Percentiles rank a stretch among this genome's conserved stretches.
Evolutionary conservation across 169 alveolate species (phyloP).

Genomic region (Cryptosporidium ryanae): DNA sequence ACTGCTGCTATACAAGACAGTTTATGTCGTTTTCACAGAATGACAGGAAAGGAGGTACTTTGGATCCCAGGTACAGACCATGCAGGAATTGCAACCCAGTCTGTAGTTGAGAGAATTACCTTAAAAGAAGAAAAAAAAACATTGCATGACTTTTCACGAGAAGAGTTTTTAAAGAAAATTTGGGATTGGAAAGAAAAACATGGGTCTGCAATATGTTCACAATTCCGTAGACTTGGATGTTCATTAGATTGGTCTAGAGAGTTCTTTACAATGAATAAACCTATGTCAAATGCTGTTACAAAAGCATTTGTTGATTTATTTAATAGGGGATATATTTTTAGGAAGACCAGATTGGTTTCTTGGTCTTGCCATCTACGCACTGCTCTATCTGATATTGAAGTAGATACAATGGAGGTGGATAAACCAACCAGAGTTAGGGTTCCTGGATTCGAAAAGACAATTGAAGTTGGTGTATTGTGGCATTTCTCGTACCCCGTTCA

Average conservation of each 20-base stretch:
- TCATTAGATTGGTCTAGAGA: slow-evolving; percentile 98
- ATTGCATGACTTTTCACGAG: slow-evolving; percentile 97
- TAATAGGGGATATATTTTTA: slow-evolving; percentile 94
- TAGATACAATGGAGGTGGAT: slow-evolving; percentile 93
- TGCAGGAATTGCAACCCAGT: slow-evolving; percentile 99
- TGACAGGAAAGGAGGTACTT: slow-evolving; percentile 94
- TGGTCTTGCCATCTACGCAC: slow-evolving; percentile 98
- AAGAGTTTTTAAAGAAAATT: slow-evolving; percentile 92
- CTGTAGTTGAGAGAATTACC: slow-evolving; percentile 96
- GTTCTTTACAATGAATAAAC: slow-evolving; percentile 96
- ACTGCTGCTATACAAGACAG: slow-evolving; percentile 98
- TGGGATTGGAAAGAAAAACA: slow-evolving; percentile 99
- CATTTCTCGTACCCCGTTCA: slow-evolving; percentile 93
- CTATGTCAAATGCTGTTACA: slow-evolving; percentile 92
- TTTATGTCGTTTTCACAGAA: slow-evolving; percentile 93
- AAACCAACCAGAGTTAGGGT: slow-evolving; percentile 87
- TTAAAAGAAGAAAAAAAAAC: slow-evolving; percentile 92
- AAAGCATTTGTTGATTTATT: slow-evolving; percentile 95
- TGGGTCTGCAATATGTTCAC: slow-evolving; percentile 92
- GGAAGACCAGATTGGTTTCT: slow-evolving; percentile 96
- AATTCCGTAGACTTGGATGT: slow-evolving; percentile 90
- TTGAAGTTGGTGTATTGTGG: slow-evolving; percentile 98
- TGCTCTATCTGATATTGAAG: slow-evolving; percentile 99
- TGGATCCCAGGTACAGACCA: slow-evolving; percentile 99
- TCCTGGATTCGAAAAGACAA: slow-evolving; percentile 88